Evolutionary conservation across 2,329 filamentous ascomycete genomes (phyloP).

Genomic region (Cladosporium oxysporum): DNA sequence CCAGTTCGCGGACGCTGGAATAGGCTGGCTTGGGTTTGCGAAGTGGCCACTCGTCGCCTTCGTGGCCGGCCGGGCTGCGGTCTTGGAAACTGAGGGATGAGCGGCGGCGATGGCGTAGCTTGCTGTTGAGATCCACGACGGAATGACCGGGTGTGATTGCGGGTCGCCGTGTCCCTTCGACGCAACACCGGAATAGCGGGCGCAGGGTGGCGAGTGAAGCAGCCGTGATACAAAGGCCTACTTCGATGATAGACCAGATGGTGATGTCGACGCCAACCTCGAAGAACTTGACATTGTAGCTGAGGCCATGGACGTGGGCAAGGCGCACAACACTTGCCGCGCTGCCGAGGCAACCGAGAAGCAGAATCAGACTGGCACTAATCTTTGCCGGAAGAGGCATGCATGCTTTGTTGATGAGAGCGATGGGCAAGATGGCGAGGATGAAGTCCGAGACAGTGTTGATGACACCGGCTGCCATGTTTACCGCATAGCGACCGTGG

Average conservation of each 20-base stretch:
- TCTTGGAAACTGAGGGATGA: background rate
- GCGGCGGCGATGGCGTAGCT: background rate
- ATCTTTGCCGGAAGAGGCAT: constrained; percentile 45
- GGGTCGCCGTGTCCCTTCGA: constrained; percentile 14
- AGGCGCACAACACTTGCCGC: constrained; percentile 31
- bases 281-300: constrained; percentile 28
- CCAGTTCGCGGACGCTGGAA: background rate
- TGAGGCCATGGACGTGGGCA: constrained; percentile 27
- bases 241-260: constrained; percentile 38
- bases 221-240: constrained; percentile 39
- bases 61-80: background rate
- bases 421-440: constrained; percentile 43
- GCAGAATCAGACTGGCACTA: constrained; percentile 43
- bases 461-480: constrained; percentile 33
- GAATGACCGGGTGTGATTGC: background rate
- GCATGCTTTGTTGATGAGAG: constrained; percentile 43
- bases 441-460: constrained; percentile 41
- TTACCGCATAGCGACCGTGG: constrained; percentile 25
- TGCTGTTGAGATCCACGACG: background rate
- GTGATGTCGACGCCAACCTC: constrained; percentile 30
- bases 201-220: constrained; percentile 37
- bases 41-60: background rate
- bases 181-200: constrained; percentile 33
- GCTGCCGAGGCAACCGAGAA: constrained; percentile 38
- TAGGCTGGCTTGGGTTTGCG: background rate